These are phyloP conservation scores for Kluyveromyces sp. DNA, from an alignment of 1,139 yeast genomes.

Conservation along the genomic window DNA sequence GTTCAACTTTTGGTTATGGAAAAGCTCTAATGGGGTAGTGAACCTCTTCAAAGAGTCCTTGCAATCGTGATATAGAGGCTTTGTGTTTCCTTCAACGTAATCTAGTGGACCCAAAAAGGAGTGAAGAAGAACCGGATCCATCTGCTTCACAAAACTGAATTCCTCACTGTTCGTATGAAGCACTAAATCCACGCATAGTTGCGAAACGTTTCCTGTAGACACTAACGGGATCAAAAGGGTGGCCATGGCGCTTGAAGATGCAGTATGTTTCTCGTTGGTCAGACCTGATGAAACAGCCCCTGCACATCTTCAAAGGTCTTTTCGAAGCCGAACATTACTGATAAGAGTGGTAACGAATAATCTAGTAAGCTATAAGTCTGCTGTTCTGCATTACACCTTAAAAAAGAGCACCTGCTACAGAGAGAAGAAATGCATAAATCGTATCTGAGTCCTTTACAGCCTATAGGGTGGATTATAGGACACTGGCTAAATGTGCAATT, in stretches of 20 bases:
- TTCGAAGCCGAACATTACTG: too few relatives aligned
- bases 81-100: conserved; percentile 26
- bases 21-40: conserved; percentile 59
- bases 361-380: too few relatives aligned
- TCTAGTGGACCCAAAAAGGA: conserved; percentile 86
- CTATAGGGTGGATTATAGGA: too few relatives aligned
- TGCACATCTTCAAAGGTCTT: too few relatives aligned
- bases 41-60: conserved; percentile 20
- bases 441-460: too few relatives aligned
- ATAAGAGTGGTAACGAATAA: too few relatives aligned
- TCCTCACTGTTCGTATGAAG: conserved; percentile 48
- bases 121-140: conserved; percentile 57
- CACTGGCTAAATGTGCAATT: too few relatives aligned
- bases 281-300: too few relatives aligned
- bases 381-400: too few relatives aligned
- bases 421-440: too few relatives aligned
- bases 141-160: conserved; percentile 44
- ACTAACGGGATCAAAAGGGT: conserved; percentile 65
- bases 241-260: conserved; percentile 6
- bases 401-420: too few relatives aligned
- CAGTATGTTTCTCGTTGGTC: neutral
- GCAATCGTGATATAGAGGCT: conserved; percentile 22
- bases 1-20: conserved; percentile 35
- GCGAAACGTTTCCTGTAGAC: conserved; percentile 87
- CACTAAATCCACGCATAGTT: conserved; percentile 66